These are phyloP conservation scores for Tritrichomonas foetus DNA, from an alignment of 208 protist species.

Conservation along the genomic window DNA sequence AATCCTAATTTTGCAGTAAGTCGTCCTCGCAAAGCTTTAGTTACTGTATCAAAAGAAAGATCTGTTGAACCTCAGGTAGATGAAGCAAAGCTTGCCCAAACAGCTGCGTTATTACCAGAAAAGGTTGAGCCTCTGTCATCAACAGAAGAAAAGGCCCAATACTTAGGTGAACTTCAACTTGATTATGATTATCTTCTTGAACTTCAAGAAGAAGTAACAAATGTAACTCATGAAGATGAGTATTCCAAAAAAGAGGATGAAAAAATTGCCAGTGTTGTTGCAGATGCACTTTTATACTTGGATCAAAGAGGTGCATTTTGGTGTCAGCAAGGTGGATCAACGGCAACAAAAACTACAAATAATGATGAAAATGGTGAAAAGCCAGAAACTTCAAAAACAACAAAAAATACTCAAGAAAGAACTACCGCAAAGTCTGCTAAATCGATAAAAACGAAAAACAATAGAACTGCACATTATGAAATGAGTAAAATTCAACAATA, in stretches of 20 bases:
- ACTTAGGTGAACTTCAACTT: constrained; percentile 19
- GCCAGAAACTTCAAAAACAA: too few species aligned
- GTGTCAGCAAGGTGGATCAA: background rate
- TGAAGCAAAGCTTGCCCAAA: background rate
- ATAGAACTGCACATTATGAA: background rate
- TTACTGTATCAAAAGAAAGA: background rate
- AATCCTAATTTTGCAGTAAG: constrained; percentile 10
- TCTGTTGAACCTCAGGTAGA: background rate
- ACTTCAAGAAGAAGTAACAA: background rate
- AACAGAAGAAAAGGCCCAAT: background rate
- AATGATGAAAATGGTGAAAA: background rate
- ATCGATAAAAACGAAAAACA: background rate
- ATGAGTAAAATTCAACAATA: constrained; percentile 27
- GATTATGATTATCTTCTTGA: constrained; percentile 32
- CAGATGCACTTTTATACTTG: background rate
- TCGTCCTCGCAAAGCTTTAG: background rate
- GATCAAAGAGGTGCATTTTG: constrained; percentile 3
- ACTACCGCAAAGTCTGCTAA: background rate
- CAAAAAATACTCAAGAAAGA: background rate
- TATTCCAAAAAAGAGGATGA: constrained; percentile 17
- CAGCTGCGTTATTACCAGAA: background rate
- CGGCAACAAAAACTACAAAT: background rate
- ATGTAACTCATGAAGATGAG: background rate
- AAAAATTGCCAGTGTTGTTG: background rate
- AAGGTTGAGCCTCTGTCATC: background rate